phyloP scores from a whole-genome alignment of 2,329 filamentous ascomycete species.

The Colletotrichum cuscutae region DNA sequence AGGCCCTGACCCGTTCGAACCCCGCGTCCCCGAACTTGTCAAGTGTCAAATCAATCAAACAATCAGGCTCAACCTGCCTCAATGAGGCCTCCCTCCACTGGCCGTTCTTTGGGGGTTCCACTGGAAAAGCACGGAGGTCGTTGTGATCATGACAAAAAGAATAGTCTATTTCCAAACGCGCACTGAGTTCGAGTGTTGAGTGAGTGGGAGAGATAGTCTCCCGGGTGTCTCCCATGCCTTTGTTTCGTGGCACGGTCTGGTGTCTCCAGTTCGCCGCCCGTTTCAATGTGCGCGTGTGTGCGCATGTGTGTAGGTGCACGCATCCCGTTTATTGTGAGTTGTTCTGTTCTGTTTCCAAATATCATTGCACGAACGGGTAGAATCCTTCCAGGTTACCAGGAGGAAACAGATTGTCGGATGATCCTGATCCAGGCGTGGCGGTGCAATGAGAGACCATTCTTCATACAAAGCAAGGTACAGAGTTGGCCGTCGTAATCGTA shows the following conservation, averaged over 20 bases:
- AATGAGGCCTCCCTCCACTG: not conserved
- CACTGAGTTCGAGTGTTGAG: not conserved
- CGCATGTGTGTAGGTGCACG: not conserved
- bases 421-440: not conserved
- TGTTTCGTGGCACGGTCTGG: slow-evolving; percentile 14
- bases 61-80: not conserved
- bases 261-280: not conserved
- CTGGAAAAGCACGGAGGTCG: slow-evolving; percentile 14
- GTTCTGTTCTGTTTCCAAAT: not conserved
- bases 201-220: not conserved
- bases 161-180: not conserved
- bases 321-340: not conserved
- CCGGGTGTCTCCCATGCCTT: slow-evolving; percentile 7
- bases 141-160: slow-evolving; percentile 4
- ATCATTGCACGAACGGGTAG: not conserved
- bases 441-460: not conserved
- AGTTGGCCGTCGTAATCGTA: too few relatives aligned
- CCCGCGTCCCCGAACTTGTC: not conserved
- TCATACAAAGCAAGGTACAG: not conserved
- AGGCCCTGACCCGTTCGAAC: not conserved
- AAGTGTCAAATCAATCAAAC: not conserved
- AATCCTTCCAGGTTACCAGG: not conserved
- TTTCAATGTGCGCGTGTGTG: not conserved
- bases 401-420: slow-evolving; percentile 3
- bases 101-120: not conserved